Evolutionary conservation across 2,329 filamentous ascomycete genomes (phyloP).

Genomic region (Alternaria brassicae): DNA sequence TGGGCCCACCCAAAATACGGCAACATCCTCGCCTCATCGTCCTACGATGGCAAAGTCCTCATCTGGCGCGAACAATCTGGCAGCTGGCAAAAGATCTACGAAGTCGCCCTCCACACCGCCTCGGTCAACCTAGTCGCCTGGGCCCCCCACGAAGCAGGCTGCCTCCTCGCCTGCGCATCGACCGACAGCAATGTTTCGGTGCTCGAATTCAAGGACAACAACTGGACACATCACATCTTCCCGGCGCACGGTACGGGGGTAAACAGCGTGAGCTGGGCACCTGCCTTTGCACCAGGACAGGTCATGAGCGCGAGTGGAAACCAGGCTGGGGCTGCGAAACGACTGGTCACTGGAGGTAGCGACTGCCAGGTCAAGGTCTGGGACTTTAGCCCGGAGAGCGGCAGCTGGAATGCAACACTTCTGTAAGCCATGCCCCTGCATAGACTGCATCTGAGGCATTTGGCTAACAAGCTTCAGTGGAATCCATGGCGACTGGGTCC

Average conservation of each 20-base stretch:
- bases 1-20: constrained; percentile 98
- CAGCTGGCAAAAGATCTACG: constrained; percentile 79
- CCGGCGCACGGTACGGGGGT: constrained; percentile 91
- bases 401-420: constrained; percentile 60
- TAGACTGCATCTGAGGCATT: background rate
- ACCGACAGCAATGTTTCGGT: constrained; percentile 93
- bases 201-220: constrained; percentile 96
- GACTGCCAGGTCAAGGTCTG: constrained; percentile 95
- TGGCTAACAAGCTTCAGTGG: constrained; percentile 57
- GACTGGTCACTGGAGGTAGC: constrained; percentile 93
- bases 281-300: constrained; percentile 81
- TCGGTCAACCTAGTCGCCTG: constrained; percentile 96
- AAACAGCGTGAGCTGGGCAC: constrained; percentile 96
- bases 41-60: constrained; percentile 97
- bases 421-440: constrained; percentile 50
- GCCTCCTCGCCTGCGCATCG: constrained; percentile 90
- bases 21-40: constrained; percentile 93
- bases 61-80: constrained; percentile 89
- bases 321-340: constrained; percentile 65
- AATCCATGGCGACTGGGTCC: constrained; percentile 95
- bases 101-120: constrained; percentile 91
- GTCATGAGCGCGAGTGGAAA: constrained; percentile 74
- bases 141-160: constrained; percentile 96
- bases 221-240: constrained; percentile 88
- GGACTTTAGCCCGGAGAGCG: constrained; percentile 69